Base-by-base conservation (phyloP, 352 stramenopile species). In the Phytophthora boehmeriae region DNA sequence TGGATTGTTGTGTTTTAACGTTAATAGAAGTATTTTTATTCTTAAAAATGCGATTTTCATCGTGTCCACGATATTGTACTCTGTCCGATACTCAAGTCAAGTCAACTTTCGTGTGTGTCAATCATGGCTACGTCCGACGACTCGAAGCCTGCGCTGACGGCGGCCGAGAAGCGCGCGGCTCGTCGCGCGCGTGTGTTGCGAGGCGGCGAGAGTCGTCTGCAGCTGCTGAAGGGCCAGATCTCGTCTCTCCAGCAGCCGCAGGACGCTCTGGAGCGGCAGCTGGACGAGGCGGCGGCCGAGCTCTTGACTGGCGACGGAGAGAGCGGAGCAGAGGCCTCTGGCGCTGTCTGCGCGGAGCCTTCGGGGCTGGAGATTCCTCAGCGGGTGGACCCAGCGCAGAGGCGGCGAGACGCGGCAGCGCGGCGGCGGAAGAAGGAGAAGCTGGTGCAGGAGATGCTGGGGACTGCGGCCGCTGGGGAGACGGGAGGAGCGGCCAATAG, bases 141-240 rank as follows among this genome's bases (percentile, higher is more conserved):
- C 20, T 34, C 11, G 42, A 61, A 61, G 50, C 56, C 28, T 11
- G 38, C n/a, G 16, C 47, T 63, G 19, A 66, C 69, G 8, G 78
- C 82, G 11, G 78, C 76, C 13, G 80, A 90, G 61, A 89, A 90
- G 71, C 84, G 84, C 6, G 85, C 78, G 8, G 76, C 73, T 17
- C 78, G 85, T 19, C 80, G 80, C 10, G 85, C 82, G 28, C 73
- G 79, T 6, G 81, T 93, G 44, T 48, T 93, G n/a, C 68, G 75
- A n/a, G 66, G 75, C 9, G 54, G 83, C 16, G 78, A 90, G 45
- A 81, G 52, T 59, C 85, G 85, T 0, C 47, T 93, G 22, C 83
- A 91, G 68, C 63, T 91, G 8, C 52, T 93, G 19, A 89, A 80
- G 54, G 85, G 82, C 9, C 64, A 90, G 57, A 80, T 89, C 27